Percentiles rank a stretch among this genome's conserved stretches.
Conservation (phyloP, 2,329 filamentous ascomycete genomes). For the Coleophoma eucalyptorum region DNA sequence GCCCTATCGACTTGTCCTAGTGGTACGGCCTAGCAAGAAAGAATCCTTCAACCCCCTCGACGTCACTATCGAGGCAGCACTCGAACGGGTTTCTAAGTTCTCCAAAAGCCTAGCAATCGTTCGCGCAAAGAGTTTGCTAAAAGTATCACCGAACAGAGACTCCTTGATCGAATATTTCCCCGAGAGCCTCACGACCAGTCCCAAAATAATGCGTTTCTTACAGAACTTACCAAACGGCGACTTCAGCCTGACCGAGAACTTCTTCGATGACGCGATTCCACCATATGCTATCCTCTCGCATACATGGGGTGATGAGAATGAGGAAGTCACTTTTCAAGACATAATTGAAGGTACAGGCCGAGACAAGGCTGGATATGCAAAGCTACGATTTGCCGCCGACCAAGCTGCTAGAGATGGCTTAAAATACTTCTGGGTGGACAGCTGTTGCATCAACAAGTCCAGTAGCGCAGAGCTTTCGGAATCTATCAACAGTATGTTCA, state of each 20-base stretch:
- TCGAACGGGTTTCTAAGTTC: no score
- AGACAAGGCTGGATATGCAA: background rate
- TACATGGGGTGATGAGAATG: constrained; percentile 23
- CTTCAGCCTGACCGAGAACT: background rate
- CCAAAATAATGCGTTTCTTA: background rate
- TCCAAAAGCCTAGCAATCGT: no score
- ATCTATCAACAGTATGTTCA: background rate
- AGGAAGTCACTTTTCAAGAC: constrained; percentile 25
- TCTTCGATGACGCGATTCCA: background rate
- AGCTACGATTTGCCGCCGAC: background rate
- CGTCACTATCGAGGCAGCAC: no score
- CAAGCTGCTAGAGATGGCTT: background rate
- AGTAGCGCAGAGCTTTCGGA: background rate
- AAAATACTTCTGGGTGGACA: background rate
- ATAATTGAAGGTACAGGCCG: constrained; percentile 1
- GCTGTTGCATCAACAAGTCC: constrained; percentile 1
- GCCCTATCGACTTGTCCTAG: no score
- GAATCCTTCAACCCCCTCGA: no score
- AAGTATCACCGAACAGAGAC: no score
- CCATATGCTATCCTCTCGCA: constrained; percentile 31
- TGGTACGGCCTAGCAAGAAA: no score
- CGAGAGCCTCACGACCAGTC: no score
- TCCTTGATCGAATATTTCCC: no score
- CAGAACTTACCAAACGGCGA: background rate
- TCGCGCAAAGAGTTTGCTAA: no score